Base-by-base conservation (phyloP, 345 rosid species). In the Rhizophora apiculata region DNA sequence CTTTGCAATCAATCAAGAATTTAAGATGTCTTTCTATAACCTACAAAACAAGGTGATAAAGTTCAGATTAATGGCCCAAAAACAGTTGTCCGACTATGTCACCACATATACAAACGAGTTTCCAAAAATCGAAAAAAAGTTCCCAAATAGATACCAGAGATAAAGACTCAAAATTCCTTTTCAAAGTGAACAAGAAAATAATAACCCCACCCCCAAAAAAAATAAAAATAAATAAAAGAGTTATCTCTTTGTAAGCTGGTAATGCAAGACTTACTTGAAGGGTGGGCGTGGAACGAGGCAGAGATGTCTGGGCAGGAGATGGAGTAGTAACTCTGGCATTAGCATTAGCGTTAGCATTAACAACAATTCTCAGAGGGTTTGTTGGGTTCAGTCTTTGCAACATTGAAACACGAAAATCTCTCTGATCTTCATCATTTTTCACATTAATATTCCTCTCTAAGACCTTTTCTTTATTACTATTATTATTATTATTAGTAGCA, bases 281-380 rank as follows among this genome's bases (percentile, higher is more conserved):
- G 68, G 95, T 87, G 46, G 91, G 97, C 3, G 87, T 84, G 65
- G 96, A 88, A 43, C 96, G 95, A 79, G 97, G 80, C 60, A 81
- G 79, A 58, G 81, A 67, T 4, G 86, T 29, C 55, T 68, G 78
- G 49, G 78, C 69, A 74, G 89, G 85, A 36, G 88, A 62, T 21
- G 90, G 85, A 57, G 88, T 62, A 31, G 89, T 71, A 68, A 76
- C 83, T 82, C 97, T 83, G 46, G 85, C 69, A 51, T 79, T 61
- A 21, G 85, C 81, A 81, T 86, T 85, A 58, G 85, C 69, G 46
- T 79, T 61, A 21, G 85, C 81, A 80, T 86, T 85, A 58, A 81
- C 61, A 30, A 68, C 88, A 70, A 92, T 69, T 70, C 96, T 81
- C 57, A 95, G 82, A 75, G 99, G 97, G 78, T 92, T 95, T 48